Evolutionary conservation across 495 filamentous ascomycete genomes (phyloP).

Genomic region (Aspergillus coremiiformis): DNA sequence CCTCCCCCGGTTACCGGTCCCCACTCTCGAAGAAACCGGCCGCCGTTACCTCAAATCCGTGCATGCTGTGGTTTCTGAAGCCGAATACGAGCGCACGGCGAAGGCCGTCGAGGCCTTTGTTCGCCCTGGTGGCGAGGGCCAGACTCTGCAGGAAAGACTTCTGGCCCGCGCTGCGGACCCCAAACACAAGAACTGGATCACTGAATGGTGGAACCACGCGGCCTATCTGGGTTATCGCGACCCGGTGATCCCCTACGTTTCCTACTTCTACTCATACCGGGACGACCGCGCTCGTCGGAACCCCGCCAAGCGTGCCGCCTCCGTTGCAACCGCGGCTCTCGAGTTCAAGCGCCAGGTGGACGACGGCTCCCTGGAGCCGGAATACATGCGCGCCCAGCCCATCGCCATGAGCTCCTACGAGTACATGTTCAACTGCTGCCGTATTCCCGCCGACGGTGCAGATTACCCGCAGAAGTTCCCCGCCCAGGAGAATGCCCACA

Average conservation of each 20-base stretch:
- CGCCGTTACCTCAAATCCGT: conserved; percentile 89
- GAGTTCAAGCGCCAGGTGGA: conserved; percentile 95
- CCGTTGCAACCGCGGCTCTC: conserved; percentile 73
- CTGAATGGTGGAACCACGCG: conserved; percentile 94
- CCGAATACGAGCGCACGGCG: conserved; percentile 68
- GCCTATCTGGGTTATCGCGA: conserved; percentile 92
- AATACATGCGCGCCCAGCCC: conserved; percentile 94
- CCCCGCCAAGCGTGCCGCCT: conserved; percentile 88
- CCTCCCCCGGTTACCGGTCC: conserved; percentile 83
- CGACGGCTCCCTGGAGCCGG: conserved; percentile 74
- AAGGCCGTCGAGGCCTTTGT: conserved; percentile 80
- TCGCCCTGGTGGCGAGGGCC: conserved; percentile 70
- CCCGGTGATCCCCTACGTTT: conserved; percentile 95
- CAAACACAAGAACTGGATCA: conserved; percentile 84
- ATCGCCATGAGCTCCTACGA: conserved; percentile 96
- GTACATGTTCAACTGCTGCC: conserved; percentile 97
- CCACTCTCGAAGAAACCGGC: conserved; percentile 87
- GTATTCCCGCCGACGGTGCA: conserved; percentile 72
- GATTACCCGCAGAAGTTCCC: conserved; percentile 82
- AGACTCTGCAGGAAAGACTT: conserved; percentile 82
- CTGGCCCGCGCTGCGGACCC: conserved; percentile 75
- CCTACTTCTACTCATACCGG: conserved; percentile 97
- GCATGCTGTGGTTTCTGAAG: conserved; percentile 64
- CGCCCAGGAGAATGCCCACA: conserved; percentile 68
- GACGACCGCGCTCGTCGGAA: conserved; percentile 85